Evolutionary conservation across 768 basidiomycete genomes (phyloP).

Genomic region (Cystofilobasidium ferigula): DNA sequence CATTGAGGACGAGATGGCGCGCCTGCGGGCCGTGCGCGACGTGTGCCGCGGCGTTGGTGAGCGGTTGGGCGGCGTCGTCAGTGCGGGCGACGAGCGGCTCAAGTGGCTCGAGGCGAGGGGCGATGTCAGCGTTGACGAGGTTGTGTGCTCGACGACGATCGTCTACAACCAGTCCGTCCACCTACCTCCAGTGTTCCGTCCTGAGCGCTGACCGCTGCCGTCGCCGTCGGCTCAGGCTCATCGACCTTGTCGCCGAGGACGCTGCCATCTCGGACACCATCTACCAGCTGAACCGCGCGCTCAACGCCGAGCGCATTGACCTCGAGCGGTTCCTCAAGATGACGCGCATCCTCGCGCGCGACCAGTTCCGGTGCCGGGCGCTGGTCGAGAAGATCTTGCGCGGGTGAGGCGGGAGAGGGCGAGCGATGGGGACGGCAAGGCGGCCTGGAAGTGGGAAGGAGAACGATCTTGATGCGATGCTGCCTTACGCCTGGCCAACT

Average conservation of each 20-base stretch:
- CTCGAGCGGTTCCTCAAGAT: conserved; percentile 88
- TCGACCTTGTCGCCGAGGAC: conserved; percentile 97
- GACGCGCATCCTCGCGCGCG: conserved; percentile 76
- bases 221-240: conserved; percentile 48
- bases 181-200: not conserved
- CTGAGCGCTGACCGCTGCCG: not conserved
- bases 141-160: conserved; percentile 87
- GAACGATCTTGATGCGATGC: too few species aligned
- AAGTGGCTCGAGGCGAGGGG: conserved; percentile 67
- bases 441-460: too few species aligned
- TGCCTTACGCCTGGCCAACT: too few species aligned
- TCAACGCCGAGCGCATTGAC: conserved; percentile 72
- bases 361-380: conserved; percentile 86
- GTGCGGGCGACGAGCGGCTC: conserved; percentile 60
- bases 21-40: conserved; percentile 81
- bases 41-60: conserved; percentile 72
- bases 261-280: conserved; percentile 97
- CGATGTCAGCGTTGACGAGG: conserved; percentile 89
- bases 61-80: conserved; percentile 54
- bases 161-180: conserved; percentile 85
- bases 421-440: too few species aligned
- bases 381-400: conserved; percentile 73
- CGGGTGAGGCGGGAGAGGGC: too few species aligned
- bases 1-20: conserved; percentile 88
- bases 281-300: conserved; percentile 85